A percentile compares a stretch with the other conserved stretches of the same genome.
Evolutionary conservation across 306 rosid genomes (phyloP).

Genomic region (Inga laurina): DNA sequence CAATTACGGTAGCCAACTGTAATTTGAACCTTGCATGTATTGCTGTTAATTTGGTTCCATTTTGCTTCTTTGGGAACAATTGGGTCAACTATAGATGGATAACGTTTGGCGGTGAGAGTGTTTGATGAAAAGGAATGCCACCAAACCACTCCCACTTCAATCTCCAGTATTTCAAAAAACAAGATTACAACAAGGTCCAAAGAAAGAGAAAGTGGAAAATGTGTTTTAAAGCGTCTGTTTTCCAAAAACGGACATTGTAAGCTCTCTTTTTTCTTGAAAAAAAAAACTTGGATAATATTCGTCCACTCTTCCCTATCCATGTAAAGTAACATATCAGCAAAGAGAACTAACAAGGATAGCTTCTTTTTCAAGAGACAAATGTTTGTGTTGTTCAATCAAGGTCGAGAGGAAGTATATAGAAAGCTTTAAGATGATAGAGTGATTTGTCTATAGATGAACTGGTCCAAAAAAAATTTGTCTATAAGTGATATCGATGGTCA

Average conservation of each 20-base stretch:
- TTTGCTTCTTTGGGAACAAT: not conserved
- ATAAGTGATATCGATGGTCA: no score
- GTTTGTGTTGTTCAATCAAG: not conserved
- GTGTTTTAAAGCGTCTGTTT: not conserved
- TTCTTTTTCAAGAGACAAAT: not conserved
- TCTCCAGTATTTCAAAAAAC: not conserved
- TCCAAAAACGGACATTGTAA: not conserved
- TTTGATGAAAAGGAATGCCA: not conserved
- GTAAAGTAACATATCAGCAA: not conserved
- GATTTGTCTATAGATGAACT: no score
- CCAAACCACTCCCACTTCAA: not conserved
- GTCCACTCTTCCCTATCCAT: not conserved
- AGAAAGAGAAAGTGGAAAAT: not conserved
- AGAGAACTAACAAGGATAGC: not conserved
- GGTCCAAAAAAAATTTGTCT: no score
- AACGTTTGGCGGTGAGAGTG: not conserved
- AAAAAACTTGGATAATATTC: not conserved
- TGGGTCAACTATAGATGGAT: not conserved
- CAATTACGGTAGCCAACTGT: not conserved
- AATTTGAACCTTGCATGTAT: not conserved
- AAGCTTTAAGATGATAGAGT: no score
- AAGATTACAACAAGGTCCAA: not conserved
- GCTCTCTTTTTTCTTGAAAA: no score
- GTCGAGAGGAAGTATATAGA: not conserved
- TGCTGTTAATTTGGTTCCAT: not conserved